Evolutionary conservation across 306 rosid genomes (phyloP), one percentile per base, ranked within the genome.

Genomic region (Calophaca sinica): DNA sequence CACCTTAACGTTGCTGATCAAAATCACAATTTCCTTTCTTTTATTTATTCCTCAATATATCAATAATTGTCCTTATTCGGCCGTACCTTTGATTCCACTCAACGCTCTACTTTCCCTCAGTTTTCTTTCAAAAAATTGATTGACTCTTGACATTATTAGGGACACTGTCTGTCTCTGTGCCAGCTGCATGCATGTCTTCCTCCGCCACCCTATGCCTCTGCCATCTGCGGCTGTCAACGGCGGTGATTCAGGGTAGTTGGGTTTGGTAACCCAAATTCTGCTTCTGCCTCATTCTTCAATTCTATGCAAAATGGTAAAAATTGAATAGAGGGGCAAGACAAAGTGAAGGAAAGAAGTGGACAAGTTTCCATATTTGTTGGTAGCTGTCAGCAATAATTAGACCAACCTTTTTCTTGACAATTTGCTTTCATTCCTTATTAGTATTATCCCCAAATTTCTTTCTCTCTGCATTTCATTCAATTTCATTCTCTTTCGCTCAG

Each of bases 181-280:
- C 26, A 20, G 26, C 26, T 57, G 32, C 39, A 7, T 61, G n/a
- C 50, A 68, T 58, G 52, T 51, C 39, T 70, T 31, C 73, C 73
- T 46, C 58, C 51, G 84, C 84, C 80, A 68, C 84, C 84, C 80
- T 74, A 74, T n/a, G 5, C 15, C 32, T 48, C 72, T 74, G 52
- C 52, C 51, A 55, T 55, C 32, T 72, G 45, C 74, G 69, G 42
- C 77, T 46, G 69, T 28, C 64, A 14, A 49, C 75, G 51, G 69
- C 77, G 33, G 77, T 35, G 33, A 51, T 14, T 36, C 5, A 59
- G 9, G 13, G 10, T 20, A 10, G 41, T 72, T 79, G 36, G 42
- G 9, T 26, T 53, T 63, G 44, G 35, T 42, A 11, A 41, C 13
- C 63, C 52, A 20, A 26, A 15, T 9, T 74, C n/a, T 60, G 35